Evolutionary conservation across 176 grass and related monocot genomes (phyloP), one percentile per base, ranked within the genome.

Genomic region (Chloris gayana): DNA sequence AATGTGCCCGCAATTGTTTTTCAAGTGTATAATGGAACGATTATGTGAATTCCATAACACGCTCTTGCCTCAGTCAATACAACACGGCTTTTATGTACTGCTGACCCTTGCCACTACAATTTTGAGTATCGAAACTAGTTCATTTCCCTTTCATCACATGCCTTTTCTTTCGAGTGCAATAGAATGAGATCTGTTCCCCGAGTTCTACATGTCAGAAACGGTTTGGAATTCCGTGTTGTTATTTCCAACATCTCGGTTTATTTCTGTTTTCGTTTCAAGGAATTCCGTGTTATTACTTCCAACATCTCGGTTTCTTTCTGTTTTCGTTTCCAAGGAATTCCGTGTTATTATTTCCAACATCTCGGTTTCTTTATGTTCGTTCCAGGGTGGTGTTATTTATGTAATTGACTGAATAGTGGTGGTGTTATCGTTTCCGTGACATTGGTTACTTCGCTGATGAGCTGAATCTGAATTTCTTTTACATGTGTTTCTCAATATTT

Each of bases 11-110:
- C 70, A 53, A 53, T 80, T 81, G 56, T 76, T 76, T 84, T 33
- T 27, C 32, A 77, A 41, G 63, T 84, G 69, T 75, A 80, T 75
- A 80, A 73, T 75, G 87, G 64, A 80, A 73, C 13, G 72, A 54
- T 41, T 75, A 84, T 80, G 76, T 84, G 56, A 76, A 89, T 70
- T 81, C 64, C 77, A 76, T 84, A 64, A 64, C 59, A 80, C 76
- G 56, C 71, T 76, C 64, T 83, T 76, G 83, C 50, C 76, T 37
- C 61, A 75, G 27, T 83, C 46, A 77, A 72, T 71, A 51, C 46
- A 51, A 45, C 32, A 72, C 75, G 72, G 81, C 61, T 57, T 32
- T 41, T 8, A 33, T 41, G 19, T 57, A 30, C 45, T 70, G 58
- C 53, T 85, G 82, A 76, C 37, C 75, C 63, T 34, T n/a, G 4